Evolutionary conservation across 495 filamentous ascomycete species (phyloP).

Genomic region (Daldinia vernicosa): DNA sequence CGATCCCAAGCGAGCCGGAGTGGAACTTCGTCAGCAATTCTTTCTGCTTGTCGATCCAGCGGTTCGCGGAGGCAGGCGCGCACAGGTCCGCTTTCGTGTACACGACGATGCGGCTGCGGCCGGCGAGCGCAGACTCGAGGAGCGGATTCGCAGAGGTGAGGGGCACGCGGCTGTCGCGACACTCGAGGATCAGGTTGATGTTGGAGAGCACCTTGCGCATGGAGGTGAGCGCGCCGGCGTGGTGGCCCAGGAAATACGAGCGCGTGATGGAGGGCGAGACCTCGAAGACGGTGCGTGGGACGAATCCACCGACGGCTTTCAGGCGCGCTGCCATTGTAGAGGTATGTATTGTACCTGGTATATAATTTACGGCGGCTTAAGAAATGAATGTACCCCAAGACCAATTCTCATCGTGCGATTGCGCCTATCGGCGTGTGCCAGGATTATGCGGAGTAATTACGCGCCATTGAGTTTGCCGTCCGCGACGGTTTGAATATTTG

Average conservation of each 20-base stretch:
- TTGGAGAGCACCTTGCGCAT: conserved; percentile 85
- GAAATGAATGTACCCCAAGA: neutral
- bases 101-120: conserved; percentile 77
- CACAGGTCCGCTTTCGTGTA: conserved; percentile 92
- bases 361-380: conserved; percentile 11
- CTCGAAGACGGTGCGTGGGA: conserved; percentile 77
- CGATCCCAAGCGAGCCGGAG: conserved; percentile 56
- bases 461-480: conserved; percentile 16
- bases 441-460: neutral
- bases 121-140: conserved; percentile 79
- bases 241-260: conserved; percentile 98
- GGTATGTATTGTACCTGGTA: neutral
- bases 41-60: conserved; percentile 23
- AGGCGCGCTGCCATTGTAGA: conserved; percentile 29
- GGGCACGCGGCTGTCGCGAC: conserved; percentile 91
- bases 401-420: conserved; percentile 13
- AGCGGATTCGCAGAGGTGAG: conserved; percentile 89
- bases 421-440: neutral
- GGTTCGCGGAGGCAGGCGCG: conserved; percentile 23
- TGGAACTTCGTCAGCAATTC: conserved; percentile 37
- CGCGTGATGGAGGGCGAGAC: conserved; percentile 71
- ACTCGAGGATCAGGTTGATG: conserved; percentile 92
- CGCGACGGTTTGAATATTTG: neutral
- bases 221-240: conserved; percentile 79
- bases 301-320: conserved; percentile 60